Conservation (phyloP, 2,329 filamentous ascomycete species). For the Sporothrix pallida region DNA sequence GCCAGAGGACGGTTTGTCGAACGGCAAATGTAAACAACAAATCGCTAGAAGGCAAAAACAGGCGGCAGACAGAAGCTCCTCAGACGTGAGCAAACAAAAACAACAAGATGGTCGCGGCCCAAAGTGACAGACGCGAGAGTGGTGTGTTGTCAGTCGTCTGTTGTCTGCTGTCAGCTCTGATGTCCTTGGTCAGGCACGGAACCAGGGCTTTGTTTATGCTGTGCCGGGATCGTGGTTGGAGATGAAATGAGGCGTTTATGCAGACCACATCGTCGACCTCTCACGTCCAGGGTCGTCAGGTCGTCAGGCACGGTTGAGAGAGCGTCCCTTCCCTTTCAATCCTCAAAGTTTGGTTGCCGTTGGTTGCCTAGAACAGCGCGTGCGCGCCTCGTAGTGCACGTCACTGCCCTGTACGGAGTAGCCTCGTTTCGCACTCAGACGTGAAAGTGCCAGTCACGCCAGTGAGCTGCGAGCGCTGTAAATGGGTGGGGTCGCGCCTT, state of each 20-base stretch:
- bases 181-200: neutral
- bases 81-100: neutral
- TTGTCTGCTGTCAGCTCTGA: neutral
- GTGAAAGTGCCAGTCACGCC: neutral
- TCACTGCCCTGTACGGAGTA: conserved; percentile 18
- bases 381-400: conserved; percentile 8
- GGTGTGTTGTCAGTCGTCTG: neutral
- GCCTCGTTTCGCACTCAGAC: conserved; percentile 22
- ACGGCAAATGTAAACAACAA: neutral
- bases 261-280: neutral
- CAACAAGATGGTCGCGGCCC: neutral
- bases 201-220: conserved; percentile 19
- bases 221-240: neutral
- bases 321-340: neutral
- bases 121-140: neutral
- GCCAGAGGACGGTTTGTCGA: no score
- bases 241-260: conserved; percentile 30
- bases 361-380: conserved; percentile 19
- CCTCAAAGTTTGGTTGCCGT: neutral
- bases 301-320: neutral
- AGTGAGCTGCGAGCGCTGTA: neutral
- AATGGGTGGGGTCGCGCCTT: conserved; percentile 7
- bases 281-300: neutral
- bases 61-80: conserved; percentile 1
- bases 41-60: neutral